Percentiles rank a stretch among this genome's conserved stretches.
phyloP scores from a whole-genome alignment of 352 stramenopile genomes.

The Peronosclerospora sorghi region DNA sequence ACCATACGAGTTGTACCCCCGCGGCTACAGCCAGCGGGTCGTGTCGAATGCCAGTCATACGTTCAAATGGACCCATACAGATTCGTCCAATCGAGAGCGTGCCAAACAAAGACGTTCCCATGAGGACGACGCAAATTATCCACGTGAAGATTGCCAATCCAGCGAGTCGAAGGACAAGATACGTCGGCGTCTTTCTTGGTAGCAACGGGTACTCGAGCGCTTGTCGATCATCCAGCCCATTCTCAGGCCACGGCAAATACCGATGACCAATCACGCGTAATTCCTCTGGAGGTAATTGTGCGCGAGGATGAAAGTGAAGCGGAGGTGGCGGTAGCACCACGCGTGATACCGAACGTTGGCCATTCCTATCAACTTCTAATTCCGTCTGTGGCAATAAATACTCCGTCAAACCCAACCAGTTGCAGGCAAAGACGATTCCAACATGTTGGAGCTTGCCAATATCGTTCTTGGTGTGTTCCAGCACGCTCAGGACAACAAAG shows the following conservation, averaged over 20 bases:
- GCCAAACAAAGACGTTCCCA: conserved; percentile 55
- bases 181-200: conserved; percentile 32
- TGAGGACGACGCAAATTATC: conserved; percentile 43
- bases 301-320: conserved; percentile 71
- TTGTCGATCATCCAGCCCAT: conserved; percentile 58
- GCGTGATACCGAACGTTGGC: conserved; percentile 20
- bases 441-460: conserved; percentile 69
- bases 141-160: conserved; percentile 46
- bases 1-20: conserved; percentile 69
- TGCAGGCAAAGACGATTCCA: conserved; percentile 44
- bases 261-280: conserved; percentile 56
- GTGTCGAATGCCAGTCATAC: conserved; percentile 52
- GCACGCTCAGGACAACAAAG: conserved; percentile 88
- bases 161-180: conserved; percentile 42
- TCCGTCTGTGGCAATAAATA: conserved; percentile 55
- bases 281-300: conserved; percentile 54
- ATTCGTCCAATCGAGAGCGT: conserved; percentile 56
- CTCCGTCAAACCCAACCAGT: conserved; percentile 53
- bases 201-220: conserved; percentile 67
- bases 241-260: conserved; percentile 78
- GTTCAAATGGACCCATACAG: conserved; percentile 61
- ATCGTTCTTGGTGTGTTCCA: conserved; percentile 87
- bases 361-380: conserved; percentile 23
- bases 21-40: conserved; percentile 65
- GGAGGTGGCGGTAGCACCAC: conserved; percentile 55